Base-by-base conservation (phyloP, 1,139 yeast genomes). In the Suhomyces guaymorum region DNA sequence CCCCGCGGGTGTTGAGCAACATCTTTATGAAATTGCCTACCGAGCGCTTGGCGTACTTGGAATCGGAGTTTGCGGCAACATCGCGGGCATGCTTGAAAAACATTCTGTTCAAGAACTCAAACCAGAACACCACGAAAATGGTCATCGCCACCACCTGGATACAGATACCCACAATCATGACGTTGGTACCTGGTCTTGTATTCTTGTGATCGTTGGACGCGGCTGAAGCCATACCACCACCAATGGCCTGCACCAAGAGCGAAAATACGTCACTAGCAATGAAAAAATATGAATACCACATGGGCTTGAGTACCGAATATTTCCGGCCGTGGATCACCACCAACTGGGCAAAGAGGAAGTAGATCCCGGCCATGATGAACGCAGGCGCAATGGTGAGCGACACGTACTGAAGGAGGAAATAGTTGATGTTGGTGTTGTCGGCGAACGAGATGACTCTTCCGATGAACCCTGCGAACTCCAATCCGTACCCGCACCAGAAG, bases 331-430 rank as follows among this genome's bases (percentile, higher is more conserved):
- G 84, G 6, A 86, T 66, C 34, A 83, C 78, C 28, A 84, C 78
- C 43, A 84, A 49, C 57, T 86, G 88, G 4, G 89, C 94, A 49
- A 88, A 70, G 33, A 82, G 62, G 51, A 78, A 85, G 60, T 89
- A 89, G 7, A 89, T 70, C 4, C 95, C 96, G 4, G 85, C 97
- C 89, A 87, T 85, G 35, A 86, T 70, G 56, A 90, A 88, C 5
- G 92, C 92, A 0, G 97, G 97, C 0, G 89, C 92, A 34, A 89
- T 63, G 0, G 95, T 87, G 42, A 88, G 65, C 39, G 83, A 66
- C 33, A 82, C 75, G 44, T 80, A 76, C 57, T 89, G 96, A 43
- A 80, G 59, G 36, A 86, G 58, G 54, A 70, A 89, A 31, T 65
- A 65, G 40, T 72, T 56, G 33, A 63, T 44, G 30, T 61, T 55